Percentiles rank a stretch among this genome's conserved stretches.
These are phyloP conservation scores for Ophiocordyceps camponoti-saundersi DNA, from an alignment of 2,329 filamentous ascomycete genomes.

Conservation along the genomic window DNA sequence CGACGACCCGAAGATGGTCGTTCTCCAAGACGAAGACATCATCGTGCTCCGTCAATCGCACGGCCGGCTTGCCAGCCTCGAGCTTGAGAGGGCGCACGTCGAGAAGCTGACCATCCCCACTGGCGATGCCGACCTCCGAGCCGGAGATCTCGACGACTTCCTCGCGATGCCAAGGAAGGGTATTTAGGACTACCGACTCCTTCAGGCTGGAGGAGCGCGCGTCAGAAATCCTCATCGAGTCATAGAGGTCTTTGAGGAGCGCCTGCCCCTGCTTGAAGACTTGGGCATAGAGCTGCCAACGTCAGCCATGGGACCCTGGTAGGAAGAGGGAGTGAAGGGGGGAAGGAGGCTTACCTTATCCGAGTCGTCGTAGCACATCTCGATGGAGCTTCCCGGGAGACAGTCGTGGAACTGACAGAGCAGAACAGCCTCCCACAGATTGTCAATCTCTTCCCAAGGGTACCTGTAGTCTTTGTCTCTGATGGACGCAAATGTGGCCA, in stretches of 20 bases:
- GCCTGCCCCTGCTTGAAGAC: slow-evolving; percentile 64
- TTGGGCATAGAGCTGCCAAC: slow-evolving; percentile 52
- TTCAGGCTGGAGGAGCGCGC: slow-evolving; percentile 20
- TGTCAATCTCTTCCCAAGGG: slow-evolving; percentile 82
- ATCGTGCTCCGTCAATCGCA: slow-evolving; percentile 31
- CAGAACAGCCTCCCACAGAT: slow-evolving; percentile 86
- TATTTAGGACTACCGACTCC: slow-evolving; percentile 56
- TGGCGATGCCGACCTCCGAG: slow-evolving; percentile 34
- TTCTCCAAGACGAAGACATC: slow-evolving; percentile 68
- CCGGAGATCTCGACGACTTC: slow-evolving; percentile 52
- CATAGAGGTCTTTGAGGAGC: slow-evolving; percentile 52
- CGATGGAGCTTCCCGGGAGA: slow-evolving; percentile 83
- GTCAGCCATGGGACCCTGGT: slow-evolving; percentile 7
- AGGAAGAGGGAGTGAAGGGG: not conserved
- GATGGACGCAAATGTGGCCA: slow-evolving; percentile 74
- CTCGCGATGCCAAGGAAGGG: slow-evolving; percentile 67
- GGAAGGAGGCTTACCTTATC: slow-evolving; percentile 39
- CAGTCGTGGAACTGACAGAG: slow-evolving; percentile 98
- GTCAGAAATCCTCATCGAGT: slow-evolving; percentile 45
- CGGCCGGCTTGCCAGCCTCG: slow-evolving; percentile 25
- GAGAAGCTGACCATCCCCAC: slow-evolving; percentile 36
- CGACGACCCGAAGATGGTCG: slow-evolving; percentile 52
- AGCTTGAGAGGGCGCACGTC: slow-evolving; percentile 31
- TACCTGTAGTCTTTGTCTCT: slow-evolving; percentile 63
- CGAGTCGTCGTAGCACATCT: slow-evolving; percentile 96